Evolutionary conservation across 1,139 yeast genomes (phyloP).

Genomic region (Cylindricascospora bacillispora): DNA sequence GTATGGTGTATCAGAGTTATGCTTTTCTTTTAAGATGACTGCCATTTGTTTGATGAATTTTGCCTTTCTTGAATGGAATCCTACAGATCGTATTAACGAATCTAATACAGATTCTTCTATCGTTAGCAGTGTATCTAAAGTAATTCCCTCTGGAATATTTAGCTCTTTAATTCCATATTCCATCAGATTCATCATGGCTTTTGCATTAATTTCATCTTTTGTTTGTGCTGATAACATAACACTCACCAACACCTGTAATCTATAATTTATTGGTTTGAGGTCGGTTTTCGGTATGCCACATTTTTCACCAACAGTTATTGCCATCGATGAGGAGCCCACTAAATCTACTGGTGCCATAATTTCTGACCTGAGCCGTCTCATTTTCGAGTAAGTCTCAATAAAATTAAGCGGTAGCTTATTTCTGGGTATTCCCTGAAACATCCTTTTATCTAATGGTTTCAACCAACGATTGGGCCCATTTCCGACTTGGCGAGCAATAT

Average conservation of each 20-base stretch:
- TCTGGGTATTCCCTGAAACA: conserved; percentile 3
- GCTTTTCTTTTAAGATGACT: conserved; percentile 36
- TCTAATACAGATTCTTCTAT: conserved; percentile 51
- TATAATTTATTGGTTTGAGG: conserved; percentile 34
- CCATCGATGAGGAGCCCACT: conserved; percentile 76
- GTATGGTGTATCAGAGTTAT: conserved; percentile 56
- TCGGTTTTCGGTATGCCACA: conserved; percentile 14
- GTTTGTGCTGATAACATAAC: conserved; percentile 89
- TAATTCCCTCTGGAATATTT: conserved; percentile 28
- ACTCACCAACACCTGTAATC: conserved; percentile 68
- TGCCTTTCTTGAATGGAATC: conserved; percentile 78
- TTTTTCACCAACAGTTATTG: conserved; percentile 32
- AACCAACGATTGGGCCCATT: conserved; percentile 17
- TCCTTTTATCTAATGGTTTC: conserved; percentile 9
- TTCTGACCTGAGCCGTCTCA: conserved; percentile 40
- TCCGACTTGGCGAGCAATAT: conserved; percentile 15
- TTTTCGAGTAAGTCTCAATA: conserved; percentile 7
- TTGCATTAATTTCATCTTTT: conserved; percentile 72
- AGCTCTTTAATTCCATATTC: conserved; percentile 30
- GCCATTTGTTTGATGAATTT: conserved; percentile 53
- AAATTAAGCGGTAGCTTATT: conserved; percentile 34
- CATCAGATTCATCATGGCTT: conserved; percentile 56
- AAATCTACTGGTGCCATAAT: conserved; percentile 74
- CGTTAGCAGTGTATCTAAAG: conserved; percentile 33
- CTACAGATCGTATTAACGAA: conserved; percentile 59